These are phyloP conservation scores for Morella rubra DNA, from an alignment of 306 rosid genomes.

Conservation along the genomic window DNA sequence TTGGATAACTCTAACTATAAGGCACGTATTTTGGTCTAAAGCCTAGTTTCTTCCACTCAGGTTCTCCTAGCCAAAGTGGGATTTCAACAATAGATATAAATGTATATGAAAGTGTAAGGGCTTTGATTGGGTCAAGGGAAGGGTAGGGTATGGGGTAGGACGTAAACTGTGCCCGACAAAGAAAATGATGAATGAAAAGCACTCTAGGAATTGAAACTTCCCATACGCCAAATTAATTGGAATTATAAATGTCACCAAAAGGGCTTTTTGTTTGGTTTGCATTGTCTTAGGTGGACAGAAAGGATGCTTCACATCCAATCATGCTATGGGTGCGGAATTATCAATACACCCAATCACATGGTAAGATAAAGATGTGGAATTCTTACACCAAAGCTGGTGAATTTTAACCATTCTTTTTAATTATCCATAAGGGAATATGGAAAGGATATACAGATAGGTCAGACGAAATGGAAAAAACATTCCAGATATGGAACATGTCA, in stretches of 20 bases:
- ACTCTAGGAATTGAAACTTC: not conserved
- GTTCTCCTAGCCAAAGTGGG: too few relatives aligned
- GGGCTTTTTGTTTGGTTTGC: not conserved
- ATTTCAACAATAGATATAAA: too few relatives aligned
- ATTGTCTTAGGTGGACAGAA: not conserved
- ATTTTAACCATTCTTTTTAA: not conserved
- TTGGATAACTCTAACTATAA: too few relatives aligned
- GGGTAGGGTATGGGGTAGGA: too few relatives aligned
- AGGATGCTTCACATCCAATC: not conserved
- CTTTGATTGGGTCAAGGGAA: too few relatives aligned
- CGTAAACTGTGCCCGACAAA: not conserved
- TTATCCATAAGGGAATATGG: not conserved
- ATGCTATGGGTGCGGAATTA: not conserved
- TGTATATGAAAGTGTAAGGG: too few relatives aligned
- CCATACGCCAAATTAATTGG: not conserved
- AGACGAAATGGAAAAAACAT: not conserved
- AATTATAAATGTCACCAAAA: not conserved
- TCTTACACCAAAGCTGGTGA: not conserved
- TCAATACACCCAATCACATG: too few relatives aligned
- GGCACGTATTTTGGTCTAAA: too few relatives aligned
- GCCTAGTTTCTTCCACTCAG: too few relatives aligned
- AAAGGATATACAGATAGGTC: not conserved
- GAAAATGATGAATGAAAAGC: not conserved
- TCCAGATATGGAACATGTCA: not conserved
- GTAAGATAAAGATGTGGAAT: too few relatives aligned